Percentiles rank a stretch among this genome's conserved stretches.
phyloP scores from a whole-genome alignment of 73 alveolate species.

The Loxodes magnus region DNA sequence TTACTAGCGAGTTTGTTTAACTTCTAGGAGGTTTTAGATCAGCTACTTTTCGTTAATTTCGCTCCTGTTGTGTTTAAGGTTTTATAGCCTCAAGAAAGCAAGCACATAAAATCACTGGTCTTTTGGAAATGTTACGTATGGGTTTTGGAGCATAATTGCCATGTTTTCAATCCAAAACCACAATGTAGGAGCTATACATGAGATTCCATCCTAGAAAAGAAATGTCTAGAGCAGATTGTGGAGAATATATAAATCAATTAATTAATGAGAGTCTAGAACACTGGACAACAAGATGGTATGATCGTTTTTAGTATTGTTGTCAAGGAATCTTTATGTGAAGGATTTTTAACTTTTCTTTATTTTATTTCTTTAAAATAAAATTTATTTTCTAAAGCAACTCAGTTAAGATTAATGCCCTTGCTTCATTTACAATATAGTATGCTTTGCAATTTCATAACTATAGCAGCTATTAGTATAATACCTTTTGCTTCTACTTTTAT shows the following conservation, averaged over 20 bases:
- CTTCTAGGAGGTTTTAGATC: constrained; percentile 78
- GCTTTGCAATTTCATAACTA: too few relatives aligned
- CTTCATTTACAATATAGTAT: too few relatives aligned
- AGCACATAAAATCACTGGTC: constrained; percentile 36
- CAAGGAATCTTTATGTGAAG: constrained; percentile 49
- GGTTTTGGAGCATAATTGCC: constrained; percentile 22
- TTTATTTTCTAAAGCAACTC: too few relatives aligned
- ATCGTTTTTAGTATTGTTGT: constrained; percentile 42
- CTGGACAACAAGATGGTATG: constrained; percentile 64
- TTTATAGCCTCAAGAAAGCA: neutral
- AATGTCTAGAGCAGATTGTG: constrained; percentile 42
- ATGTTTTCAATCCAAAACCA: constrained; percentile 15
- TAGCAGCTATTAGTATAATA: too few relatives aligned
- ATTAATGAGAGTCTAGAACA: constrained; percentile 38
- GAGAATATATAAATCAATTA: constrained; percentile 33
- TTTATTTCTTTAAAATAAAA: too few relatives aligned
- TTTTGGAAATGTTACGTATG: constrained; percentile 54
- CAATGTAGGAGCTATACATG: neutral
- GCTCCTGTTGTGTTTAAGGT: neutral
- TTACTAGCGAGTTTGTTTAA: constrained; percentile 82
- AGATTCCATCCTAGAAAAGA: constrained; percentile 23
- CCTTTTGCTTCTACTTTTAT: too few relatives aligned
- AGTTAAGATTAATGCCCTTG: too few relatives aligned
- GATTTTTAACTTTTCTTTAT: too few relatives aligned
- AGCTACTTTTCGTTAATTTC: neutral